These are phyloP conservation scores for Ophiostoma piceae DNA, from an alignment of 2,329 filamentous ascomycete species.

Conservation along the genomic window DNA sequence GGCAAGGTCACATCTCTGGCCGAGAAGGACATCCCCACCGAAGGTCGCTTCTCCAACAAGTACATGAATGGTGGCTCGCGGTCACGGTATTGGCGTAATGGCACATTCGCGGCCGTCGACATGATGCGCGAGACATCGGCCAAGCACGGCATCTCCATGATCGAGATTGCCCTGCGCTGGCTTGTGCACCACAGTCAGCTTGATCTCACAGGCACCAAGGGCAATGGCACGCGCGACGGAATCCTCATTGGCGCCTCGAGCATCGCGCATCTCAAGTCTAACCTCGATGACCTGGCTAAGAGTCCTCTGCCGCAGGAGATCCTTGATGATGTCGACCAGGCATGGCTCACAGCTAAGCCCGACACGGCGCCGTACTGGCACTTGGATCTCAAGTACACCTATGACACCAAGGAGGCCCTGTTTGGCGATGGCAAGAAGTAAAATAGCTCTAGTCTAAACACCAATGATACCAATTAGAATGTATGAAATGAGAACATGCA, in stretches of 20 bases:
- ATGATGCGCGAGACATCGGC: slow-evolving; percentile 58
- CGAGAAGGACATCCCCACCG: slow-evolving; percentile 42
- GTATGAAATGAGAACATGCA: slow-evolving; percentile 16
- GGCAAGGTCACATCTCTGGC: slow-evolving; percentile 46
- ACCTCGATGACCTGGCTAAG: slow-evolving; percentile 56
- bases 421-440: slow-evolving; percentile 40
- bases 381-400: slow-evolving; percentile 59
- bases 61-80: slow-evolving; percentile 40
- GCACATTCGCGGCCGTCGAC: slow-evolving; percentile 51
- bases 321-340: slow-evolving; percentile 66
- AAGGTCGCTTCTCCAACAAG: slow-evolving; percentile 64
- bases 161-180: slow-evolving; percentile 67
- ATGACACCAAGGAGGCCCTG: slow-evolving; percentile 57
- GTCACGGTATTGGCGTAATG: slow-evolving; percentile 61
- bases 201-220: slow-evolving; percentile 32
- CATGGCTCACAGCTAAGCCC: slow-evolving; percentile 64
- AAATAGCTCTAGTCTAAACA: neutral
- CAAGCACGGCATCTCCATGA: slow-evolving; percentile 58
- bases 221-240: slow-evolving; percentile 40
- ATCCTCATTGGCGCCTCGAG: slow-evolving; percentile 57
- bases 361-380: slow-evolving; percentile 52
- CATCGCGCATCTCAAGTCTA: slow-evolving; percentile 52
- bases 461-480: slow-evolving; percentile 14
- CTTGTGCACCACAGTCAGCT: slow-evolving; percentile 58
- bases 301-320: slow-evolving; percentile 73